These are phyloP conservation scores for Botryosphaeria dothidea DNA, from an alignment of 2,329 filamentous ascomycete genomes.

Conservation along the genomic window DNA sequence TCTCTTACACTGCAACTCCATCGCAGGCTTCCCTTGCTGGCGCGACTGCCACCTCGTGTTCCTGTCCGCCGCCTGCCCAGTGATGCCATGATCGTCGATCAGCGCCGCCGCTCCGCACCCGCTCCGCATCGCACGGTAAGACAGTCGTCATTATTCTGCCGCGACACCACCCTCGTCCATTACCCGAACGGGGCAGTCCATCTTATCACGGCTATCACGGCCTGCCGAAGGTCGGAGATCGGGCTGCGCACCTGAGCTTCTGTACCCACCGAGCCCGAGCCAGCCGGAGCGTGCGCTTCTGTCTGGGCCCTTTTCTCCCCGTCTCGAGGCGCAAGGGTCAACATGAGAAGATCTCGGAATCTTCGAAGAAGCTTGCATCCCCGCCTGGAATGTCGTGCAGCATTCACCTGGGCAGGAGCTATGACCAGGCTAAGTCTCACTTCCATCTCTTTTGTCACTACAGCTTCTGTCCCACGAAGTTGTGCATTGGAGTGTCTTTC, in stretches of 20 bases:
- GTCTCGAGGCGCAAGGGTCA: neutral
- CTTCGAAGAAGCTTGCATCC: neutral
- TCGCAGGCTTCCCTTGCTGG: neutral
- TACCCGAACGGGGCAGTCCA: neutral
- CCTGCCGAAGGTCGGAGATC: neutral
- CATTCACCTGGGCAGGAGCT: too few species aligned
- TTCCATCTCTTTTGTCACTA: too few species aligned
- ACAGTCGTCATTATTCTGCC: neutral
- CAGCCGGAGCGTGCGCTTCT: neutral
- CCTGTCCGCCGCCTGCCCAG: neutral
- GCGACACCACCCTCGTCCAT: neutral
- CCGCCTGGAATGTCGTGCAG: neutral
- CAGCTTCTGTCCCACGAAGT: too few species aligned
- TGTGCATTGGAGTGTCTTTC: too few species aligned
- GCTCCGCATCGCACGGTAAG: neutral
- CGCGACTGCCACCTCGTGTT: neutral
- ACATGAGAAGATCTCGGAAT: neutral
- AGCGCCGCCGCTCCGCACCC: neutral
- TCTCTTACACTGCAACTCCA: neutral
- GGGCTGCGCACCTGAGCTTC: neutral
- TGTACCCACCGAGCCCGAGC: neutral
- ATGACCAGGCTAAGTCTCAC: too few species aligned
- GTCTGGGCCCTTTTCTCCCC: neutral
- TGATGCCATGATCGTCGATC: constrained; percentile 4
- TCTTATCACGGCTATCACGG: neutral